Base-by-base conservation (phyloP, 495 filamentous ascomycete genomes). In the Aspergillus heteromorphus region DNA sequence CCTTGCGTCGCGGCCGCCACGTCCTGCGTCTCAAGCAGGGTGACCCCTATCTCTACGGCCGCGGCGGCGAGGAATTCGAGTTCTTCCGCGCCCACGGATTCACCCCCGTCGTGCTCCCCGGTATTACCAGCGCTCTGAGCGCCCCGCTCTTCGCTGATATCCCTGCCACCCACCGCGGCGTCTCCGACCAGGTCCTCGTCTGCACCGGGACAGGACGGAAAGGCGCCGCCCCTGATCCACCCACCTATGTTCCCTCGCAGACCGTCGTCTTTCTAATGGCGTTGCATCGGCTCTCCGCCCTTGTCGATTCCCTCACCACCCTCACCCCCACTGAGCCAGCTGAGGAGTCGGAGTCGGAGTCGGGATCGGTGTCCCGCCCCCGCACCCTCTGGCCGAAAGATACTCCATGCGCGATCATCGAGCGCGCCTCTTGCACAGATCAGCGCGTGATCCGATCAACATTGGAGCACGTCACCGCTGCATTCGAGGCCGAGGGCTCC, bases 181-280 rank as follows among this genome's bases (percentile, higher is more conserved):
- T 97, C 2, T 86, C 89, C 1, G 93, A 97, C 62, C 91, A 97
- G 69, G 86, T 97, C 1, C 75, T 98, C 16, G 79, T 98, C 19
- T 96, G 92, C 66, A 98, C 93, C 0, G 95, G 95, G 2, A 97
- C 95, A 0, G 93, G 93, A 10, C 79, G 92, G 60, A 95, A 93
- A 73, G 93, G 95, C n/a, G 85, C 81, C 51, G 75, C 88, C 2
- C 89, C 90, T 0, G 75, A 81, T 18, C 89, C 90, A 38, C 95
- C 93, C 0, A 83, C 85, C 57, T 96, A 83, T 64, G 83, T 92
- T 2, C 66, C 71, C 0, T 86, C 80, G 2, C 79, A 91, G 54
- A 98, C 93, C 0, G 88, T 91, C 4, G 87, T 98, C n/a, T 96
- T 97, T 52, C 69, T 98, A 23, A 98, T 98, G 93, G 88, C 91